These are phyloP conservation scores for Leptosphaerulina australis DNA, from an alignment of 2,329 filamentous ascomycete species.

Conservation along the genomic window DNA sequence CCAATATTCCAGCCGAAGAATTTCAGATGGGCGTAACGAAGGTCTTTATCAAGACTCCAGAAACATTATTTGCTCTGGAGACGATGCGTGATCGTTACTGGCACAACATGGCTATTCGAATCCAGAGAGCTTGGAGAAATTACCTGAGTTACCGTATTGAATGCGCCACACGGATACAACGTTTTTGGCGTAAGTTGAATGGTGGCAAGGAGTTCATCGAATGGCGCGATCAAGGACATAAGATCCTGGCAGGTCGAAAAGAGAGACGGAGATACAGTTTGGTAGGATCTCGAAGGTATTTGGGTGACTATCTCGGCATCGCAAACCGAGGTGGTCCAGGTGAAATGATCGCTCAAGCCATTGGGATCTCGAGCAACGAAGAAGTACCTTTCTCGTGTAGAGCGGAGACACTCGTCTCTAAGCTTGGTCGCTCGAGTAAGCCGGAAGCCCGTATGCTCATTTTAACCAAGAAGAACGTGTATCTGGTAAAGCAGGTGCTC, in stretches of 20 bases:
- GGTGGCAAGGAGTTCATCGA: slow-evolving; percentile 88
- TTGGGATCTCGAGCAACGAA: slow-evolving; percentile 74
- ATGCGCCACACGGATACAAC: slow-evolving; percentile 90
- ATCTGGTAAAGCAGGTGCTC: slow-evolving; percentile 83
- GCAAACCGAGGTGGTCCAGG: slow-evolving; percentile 81
- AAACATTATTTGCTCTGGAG: slow-evolving; percentile 94
- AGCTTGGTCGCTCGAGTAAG: slow-evolving; percentile 96
- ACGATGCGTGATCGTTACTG: slow-evolving; percentile 98
- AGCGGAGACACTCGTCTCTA: slow-evolving; percentile 86
- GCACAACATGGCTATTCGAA: slow-evolving; percentile 99
- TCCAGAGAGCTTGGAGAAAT: slow-evolving; percentile 96
- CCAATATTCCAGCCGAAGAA: slow-evolving; percentile 91
- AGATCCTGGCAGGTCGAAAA: slow-evolving; percentile 80
- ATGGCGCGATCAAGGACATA: slow-evolving; percentile 85
- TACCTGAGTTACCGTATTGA: slow-evolving; percentile 92
- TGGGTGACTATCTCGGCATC: slow-evolving; percentile 93
- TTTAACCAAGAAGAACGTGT: slow-evolving; percentile 84
- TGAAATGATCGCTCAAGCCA: slow-evolving; percentile 76
- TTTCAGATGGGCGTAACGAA: slow-evolving; percentile 98
- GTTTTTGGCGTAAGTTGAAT: slow-evolving; percentile 93
- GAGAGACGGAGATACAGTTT: slow-evolving; percentile 91
- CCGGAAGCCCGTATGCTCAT: slow-evolving; percentile 83
- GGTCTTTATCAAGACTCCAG: slow-evolving; percentile 97
- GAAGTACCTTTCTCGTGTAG: slow-evolving; percentile 86
- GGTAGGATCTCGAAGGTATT: slow-evolving; percentile 86